Base-by-base conservation (phyloP, 2,329 filamentous ascomycete species). In the Colletotrichum spaethianum region DNA sequence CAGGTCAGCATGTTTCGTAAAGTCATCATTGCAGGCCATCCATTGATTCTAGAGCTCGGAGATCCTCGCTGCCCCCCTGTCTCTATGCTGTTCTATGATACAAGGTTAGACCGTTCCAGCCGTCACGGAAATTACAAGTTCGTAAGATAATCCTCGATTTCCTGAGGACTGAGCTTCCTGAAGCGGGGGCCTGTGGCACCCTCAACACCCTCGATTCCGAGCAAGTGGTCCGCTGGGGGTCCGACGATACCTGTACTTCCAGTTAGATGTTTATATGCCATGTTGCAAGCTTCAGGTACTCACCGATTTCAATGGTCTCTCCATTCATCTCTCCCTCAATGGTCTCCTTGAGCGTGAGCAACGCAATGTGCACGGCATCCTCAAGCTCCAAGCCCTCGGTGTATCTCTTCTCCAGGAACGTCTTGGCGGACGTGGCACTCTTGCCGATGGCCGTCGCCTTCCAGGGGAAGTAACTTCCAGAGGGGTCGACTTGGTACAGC, bases 291-390 rank as follows among this genome's bases (percentile, higher is more conserved):
- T 53, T 65, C 14, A 56, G 55, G 55, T 40, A 82, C 91, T 82
- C 85, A 95, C 94, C 96, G 83, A 99, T 98, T 86, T 99, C 96
- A 75, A 99, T 97, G 40, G 96, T 98, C 82, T 98, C 95, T 74
- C 96, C 96, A 77, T 96, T 98, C 96, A 98, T 98, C 86, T 98
- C 96, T 70, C 96, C 96, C 86, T 98, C 96, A 80, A 99, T 99
- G 70, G 96, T 98, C 89, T 99, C 96, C 89, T 99, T 99, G 81
- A 99, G 87, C 33, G 96, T 99, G 82, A 99, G 87, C 67, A 99
- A 89, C 73, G 96, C 96, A 86, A 99, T 99, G 84, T 99, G 96
- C 77, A 99, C 96, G 12, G 96, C 96, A 84, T 99, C 96, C 85
- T 99, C 96, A 75, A 99, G 87, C 88, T 99, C 96, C 80, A 99